Conservation (phyloP, 495 filamentous ascomycete species). For the Aspergillus sclerotiicarbonarius region DNA sequence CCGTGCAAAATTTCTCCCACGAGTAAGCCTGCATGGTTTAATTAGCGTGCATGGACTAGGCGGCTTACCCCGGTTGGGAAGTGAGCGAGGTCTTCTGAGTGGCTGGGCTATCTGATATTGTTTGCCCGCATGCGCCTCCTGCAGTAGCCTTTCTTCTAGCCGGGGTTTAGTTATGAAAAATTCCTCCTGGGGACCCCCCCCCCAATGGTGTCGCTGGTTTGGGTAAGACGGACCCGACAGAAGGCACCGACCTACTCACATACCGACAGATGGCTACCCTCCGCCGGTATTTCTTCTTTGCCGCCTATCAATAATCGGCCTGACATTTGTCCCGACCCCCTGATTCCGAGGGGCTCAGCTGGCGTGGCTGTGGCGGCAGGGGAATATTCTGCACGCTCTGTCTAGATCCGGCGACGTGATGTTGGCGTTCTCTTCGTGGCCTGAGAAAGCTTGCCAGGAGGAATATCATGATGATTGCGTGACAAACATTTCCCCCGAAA, state of each 20-base stretch:
- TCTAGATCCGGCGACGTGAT: not conserved
- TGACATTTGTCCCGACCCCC: not conserved
- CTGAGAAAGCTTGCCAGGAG: not conserved
- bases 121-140: not conserved
- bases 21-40: conserved; percentile 2
- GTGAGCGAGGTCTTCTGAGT: not conserved
- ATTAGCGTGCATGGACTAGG: not conserved
- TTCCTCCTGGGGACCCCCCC: not conserved
- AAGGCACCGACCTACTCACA: not conserved
- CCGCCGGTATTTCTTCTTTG: not conserved
- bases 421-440: not conserved
- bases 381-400: not conserved
- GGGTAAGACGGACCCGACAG: not conserved
- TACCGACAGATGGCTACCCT: not conserved
- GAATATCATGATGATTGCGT: not conserved
- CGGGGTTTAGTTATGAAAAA: not conserved
- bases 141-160: conserved; percentile 2
- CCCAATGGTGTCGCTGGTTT: not conserved
- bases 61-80: not conserved
- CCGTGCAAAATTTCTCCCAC: not conserved
- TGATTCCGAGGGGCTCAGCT: not conserved
- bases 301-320: not conserved
- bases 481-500: not conserved
- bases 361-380: not conserved
- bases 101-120: not conserved